Percentiles rank a stretch among this genome's conserved stretches.
These are phyloP conservation scores for Saprolegnia diclina DNA, from an alignment of 352 stramenopile genomes.

Conservation along the genomic window DNA sequence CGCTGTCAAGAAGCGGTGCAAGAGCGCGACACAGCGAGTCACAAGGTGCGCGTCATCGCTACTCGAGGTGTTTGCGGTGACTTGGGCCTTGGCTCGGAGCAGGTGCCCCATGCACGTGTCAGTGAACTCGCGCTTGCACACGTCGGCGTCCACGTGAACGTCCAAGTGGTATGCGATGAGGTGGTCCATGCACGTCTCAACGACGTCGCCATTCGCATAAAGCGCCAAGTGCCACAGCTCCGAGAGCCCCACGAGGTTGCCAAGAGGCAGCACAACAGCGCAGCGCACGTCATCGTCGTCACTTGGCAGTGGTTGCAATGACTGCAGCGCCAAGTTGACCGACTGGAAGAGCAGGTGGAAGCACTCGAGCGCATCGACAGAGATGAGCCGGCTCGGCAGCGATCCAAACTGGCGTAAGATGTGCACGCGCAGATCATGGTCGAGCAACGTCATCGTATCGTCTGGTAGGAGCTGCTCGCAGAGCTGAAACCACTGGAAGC, in stretches of 20 bases:
- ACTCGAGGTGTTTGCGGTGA: not conserved
- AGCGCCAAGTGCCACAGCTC: slow-evolving; percentile 62
- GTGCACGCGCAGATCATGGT: slow-evolving; percentile 31
- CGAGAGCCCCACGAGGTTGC: slow-evolving; percentile 41
- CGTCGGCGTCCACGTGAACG: slow-evolving; percentile 33
- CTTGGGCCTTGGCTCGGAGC: slow-evolving; percentile 31
- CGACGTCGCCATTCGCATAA: slow-evolving; percentile 34
- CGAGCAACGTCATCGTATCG: slow-evolving; percentile 29
- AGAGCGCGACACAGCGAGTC: slow-evolving; percentile 58
- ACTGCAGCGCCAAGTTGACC: slow-evolving; percentile 38
- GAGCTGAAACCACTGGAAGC: slow-evolving; percentile 70
- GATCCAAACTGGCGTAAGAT: slow-evolving; percentile 43
- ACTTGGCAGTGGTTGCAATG: not conserved
- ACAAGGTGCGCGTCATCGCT: slow-evolving; percentile 26
- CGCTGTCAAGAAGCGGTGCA: slow-evolving; percentile 63
- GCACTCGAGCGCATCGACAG: slow-evolving; percentile 45
- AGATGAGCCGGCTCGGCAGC: slow-evolving; percentile 36
- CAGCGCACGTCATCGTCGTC: slow-evolving; percentile 30
- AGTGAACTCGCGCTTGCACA: slow-evolving; percentile 45
- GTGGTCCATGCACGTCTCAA: slow-evolving; percentile 56
- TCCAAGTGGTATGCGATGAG: slow-evolving; percentile 56
- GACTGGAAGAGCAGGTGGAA: slow-evolving; percentile 64
- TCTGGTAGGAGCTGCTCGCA: slow-evolving; percentile 30
- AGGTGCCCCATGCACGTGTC: slow-evolving; percentile 56
- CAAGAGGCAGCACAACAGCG: not conserved